Evolutionary conservation across 2,329 filamentous ascomycete species (phyloP), one percentile per base, ranked within the genome.

Genomic region (Penicillium sp.): DNA sequence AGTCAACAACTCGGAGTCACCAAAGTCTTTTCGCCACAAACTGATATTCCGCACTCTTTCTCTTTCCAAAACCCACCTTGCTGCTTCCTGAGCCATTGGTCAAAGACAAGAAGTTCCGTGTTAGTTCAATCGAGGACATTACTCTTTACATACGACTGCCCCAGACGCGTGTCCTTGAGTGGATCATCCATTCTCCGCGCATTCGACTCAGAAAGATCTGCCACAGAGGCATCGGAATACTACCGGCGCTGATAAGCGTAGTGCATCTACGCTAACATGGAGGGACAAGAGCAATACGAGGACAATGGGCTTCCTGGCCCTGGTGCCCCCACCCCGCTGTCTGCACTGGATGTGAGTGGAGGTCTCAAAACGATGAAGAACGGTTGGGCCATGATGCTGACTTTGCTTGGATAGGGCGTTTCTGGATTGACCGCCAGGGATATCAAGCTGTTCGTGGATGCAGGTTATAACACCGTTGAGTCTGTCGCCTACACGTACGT

Each of bases 401-500:
- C 1, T 39, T 41, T 52, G n/a, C 22, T 42, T 0, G 43, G 9
- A n/a, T 54, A 95, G 90, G 92, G 92, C 27, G 77, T 95, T 53
- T 84, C 87, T 38, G 92, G 92, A 12, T 75, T 97, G 58, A 95
- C 91, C n/a, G 91, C 91, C 61, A 84, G 95, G 64, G 93, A 99
- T 67, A 95, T 97, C 61, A 93, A 96, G 67, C 77, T 96, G 33
- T 83, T 99, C 18, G 77, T 95, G 14, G 92, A 97, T 64, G 91
- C 88, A 33, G 93, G 93, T 4, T 97, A 84, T 71, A 89, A 97
- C 68, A 99, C 93, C 0, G 90, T 99, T 31, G 93, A 99, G 72
- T 86, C 91, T 2, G 87, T 99, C 53, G 93, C 93, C 41, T 99
- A 99, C 68, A 97, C 93, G 67, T 87, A 81, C 45, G 79, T 51